Base-by-base conservation (phyloP, 148 eudicot species). In the Heliosperma pusillum region DNA sequence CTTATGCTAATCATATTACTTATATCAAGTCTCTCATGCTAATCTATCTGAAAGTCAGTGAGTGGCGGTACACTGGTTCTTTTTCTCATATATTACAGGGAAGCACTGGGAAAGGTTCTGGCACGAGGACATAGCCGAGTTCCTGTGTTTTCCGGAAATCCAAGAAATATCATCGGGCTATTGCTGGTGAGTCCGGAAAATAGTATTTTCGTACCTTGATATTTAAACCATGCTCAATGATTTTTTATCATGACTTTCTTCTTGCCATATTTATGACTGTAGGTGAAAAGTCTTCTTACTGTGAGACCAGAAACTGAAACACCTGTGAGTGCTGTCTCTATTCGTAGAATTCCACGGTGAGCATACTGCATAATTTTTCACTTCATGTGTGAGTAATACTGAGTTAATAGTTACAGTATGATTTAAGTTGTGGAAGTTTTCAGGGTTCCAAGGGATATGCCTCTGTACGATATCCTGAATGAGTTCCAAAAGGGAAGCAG, bases 41-140 rank as follows among this genome's bases (percentile, higher is more conserved):
- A 15, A 10, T 12, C 17, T 50, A 50, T 13, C 17, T 50, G 55
- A 50, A 50, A 50, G 55, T 13, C 55, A 50, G 13, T 50, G 55
- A 13, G 55, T 13, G 55, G 55, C 13, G 55, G 17, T 33, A 33
- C 40, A 33, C 40, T 33, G 40, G 53, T 50, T 59, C 21, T 30
- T 59, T 45, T 76, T 55, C 19, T 78, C 13, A 3, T 65, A 36
- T 45, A 20, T 25, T 22, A 66, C 85, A 93, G 98, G 98, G 98
- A 93, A 81, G 98, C 97, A 69, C 89, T 93, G 93, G 98, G 97
- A 63, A 91, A 93, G 79, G 75, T 93, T 81, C 90, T 93, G 69
- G 92, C 98, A 71, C 89, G 98, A 58, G 98, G 98, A 77, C 98
- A 93, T 72, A 93, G 98, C 75, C 88, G 98, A 73, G 95, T 93